Percentiles rank a stretch among this genome's conserved stretches.
Conservation (phyloP, 2,329 filamentous ascomycete genomes). For the Zasmidium citrigriseum region DNA sequence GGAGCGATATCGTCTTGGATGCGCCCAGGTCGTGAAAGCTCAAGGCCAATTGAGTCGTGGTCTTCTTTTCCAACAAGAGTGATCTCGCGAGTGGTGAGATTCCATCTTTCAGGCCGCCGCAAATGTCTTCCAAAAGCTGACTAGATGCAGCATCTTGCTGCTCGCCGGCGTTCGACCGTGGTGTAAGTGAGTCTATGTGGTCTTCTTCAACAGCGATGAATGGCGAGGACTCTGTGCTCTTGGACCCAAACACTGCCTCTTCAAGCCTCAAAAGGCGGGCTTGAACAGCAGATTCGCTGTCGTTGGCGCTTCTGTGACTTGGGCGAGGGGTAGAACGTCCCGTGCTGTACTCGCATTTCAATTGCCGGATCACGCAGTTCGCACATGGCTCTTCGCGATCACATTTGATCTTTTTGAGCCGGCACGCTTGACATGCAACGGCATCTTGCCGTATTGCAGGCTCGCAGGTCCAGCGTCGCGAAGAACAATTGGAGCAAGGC, state of each 20-base stretch:
- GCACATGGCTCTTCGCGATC: neutral
- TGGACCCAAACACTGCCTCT: neutral
- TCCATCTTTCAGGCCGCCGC: neutral
- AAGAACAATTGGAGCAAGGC: neutral
- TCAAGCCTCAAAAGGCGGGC: neutral
- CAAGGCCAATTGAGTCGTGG: neutral
- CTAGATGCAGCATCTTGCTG: neutral
- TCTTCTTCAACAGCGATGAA: too few species aligned
- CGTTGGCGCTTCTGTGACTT: neutral
- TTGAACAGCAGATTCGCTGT: neutral
- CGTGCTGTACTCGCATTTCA: neutral
- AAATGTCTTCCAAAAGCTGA: neutral
- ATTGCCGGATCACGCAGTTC: neutral
- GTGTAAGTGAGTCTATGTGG: too few species aligned
- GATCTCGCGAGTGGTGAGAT: too few species aligned
- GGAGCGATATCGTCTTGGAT: neutral
- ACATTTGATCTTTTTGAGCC: neutral
- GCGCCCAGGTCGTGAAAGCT: neutral
- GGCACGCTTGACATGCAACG: neutral
- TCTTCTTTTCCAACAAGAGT: too few species aligned
- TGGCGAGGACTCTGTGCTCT: neutral
- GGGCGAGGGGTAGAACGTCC: neutral
- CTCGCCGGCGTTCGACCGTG: neutral
- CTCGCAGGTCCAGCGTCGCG: neutral
- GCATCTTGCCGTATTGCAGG: neutral